Evolutionary conservation across 2,329 filamentous ascomycete genomes (phyloP).

Genomic region (Arthroderma sp.): DNA sequence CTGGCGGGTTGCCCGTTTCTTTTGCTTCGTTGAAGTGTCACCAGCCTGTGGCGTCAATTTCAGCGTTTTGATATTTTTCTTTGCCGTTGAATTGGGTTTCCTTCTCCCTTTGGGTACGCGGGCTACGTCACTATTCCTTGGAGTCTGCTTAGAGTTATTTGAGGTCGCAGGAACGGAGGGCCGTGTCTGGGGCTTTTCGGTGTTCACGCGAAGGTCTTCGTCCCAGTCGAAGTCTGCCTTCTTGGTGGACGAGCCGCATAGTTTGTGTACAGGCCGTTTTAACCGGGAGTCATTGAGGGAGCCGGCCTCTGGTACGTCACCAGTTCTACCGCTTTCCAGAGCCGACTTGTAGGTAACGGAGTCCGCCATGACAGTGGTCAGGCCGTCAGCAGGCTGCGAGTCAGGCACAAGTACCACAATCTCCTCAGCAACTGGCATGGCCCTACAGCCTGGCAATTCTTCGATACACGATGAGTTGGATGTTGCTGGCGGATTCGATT

Average conservation of each 20-base stretch:
- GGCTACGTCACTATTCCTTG: neutral
- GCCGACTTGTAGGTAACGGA: neutral
- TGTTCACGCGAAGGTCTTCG: slow-evolving; percentile 14
- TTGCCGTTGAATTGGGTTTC: slow-evolving; percentile 6
- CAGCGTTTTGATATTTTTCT: neutral
- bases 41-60: slow-evolving; percentile 9
- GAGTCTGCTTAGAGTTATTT: slow-evolving; percentile 10
- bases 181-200: neutral
- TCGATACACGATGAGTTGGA: neutral
- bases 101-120: neutral
- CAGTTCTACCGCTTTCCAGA: neutral
- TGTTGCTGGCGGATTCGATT: neutral
- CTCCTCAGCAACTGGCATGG: neutral
- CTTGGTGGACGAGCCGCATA: slow-evolving; percentile 3
- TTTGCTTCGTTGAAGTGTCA: neutral
- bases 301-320: neutral
- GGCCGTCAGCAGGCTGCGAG: neutral
- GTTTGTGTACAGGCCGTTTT: slow-evolving; percentile 13
- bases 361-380: neutral
- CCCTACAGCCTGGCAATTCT: neutral
- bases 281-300: slow-evolving; percentile 9
- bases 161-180: neutral
- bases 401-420: neutral
- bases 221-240: slow-evolving; percentile 13
- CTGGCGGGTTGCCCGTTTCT: slow-evolving; percentile 3